phyloP scores from a whole-genome alignment of 1,284 basidiomycete species.

The Mycena sp. region DNA sequence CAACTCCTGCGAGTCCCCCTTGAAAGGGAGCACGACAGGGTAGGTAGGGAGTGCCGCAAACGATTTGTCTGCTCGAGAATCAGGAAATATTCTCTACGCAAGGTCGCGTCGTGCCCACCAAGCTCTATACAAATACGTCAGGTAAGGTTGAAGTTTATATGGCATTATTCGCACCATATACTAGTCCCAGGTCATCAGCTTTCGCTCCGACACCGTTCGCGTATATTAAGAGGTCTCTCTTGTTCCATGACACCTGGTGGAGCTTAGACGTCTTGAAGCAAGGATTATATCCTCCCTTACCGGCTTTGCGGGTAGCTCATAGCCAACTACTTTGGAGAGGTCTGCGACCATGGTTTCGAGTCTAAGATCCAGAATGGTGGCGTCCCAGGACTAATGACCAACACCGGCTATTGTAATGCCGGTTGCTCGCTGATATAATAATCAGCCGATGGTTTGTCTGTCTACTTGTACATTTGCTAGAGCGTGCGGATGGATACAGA shows the following conservation, averaged over 20 bases:
- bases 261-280: not conserved
- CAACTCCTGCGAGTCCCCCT: constrained; percentile 72
- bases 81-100: not conserved
- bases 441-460: no score
- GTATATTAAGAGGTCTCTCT: constrained; percentile 73
- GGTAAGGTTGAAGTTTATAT: not conserved
- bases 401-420: no score
- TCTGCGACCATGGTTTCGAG: constrained; percentile 48
- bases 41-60: constrained; percentile 64
- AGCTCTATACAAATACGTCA: constrained; percentile 48
- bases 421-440: no score
- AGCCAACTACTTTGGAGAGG: constrained; percentile 62
- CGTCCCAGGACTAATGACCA: not conserved
- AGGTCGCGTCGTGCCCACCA: constrained; percentile 39
- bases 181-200: constrained; percentile 63
- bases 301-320: constrained; percentile 52
- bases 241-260: constrained; percentile 73
- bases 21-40: constrained; percentile 64
- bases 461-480: no score
- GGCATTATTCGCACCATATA: constrained; percentile 63
- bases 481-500: no score
- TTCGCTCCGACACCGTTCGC: constrained; percentile 79
- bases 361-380: not conserved
- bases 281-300: constrained; percentile 42
- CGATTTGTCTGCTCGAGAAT: constrained; percentile 52